Evolutionary conservation across 1,284 basidiomycete genomes (phyloP).

Genomic region (Heterobasidion parviporum): DNA sequence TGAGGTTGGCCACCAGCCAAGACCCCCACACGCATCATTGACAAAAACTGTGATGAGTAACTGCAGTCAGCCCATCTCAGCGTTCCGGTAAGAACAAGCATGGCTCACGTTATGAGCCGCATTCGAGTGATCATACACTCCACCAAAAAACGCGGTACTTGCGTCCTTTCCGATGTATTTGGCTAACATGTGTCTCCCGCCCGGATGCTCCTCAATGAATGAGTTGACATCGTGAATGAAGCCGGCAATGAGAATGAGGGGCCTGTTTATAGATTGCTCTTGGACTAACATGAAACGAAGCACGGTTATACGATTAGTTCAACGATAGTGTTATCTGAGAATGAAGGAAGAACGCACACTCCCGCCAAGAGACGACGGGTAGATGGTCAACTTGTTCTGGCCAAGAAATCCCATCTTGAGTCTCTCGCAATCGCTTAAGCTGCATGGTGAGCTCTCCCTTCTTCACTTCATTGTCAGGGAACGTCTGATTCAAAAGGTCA

Average conservation of each 20-base stretch:
- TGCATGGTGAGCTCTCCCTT: slow-evolving; percentile 85
- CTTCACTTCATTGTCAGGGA: slow-evolving; percentile 82
- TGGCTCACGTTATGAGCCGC: slow-evolving; percentile 73
- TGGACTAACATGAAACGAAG: slow-evolving; percentile 37
- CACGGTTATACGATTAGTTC: neutral
- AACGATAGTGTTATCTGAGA: neutral
- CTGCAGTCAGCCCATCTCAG: neutral
- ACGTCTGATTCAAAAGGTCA: slow-evolving; percentile 20
- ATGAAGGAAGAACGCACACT: slow-evolving; percentile 38
- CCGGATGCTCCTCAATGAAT: slow-evolving; percentile 87
- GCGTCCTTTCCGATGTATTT: slow-evolving; percentile 73
- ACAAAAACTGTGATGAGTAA: slow-evolving; percentile 39
- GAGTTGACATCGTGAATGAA: slow-evolving; percentile 84
- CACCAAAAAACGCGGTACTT: slow-evolving; percentile 88
- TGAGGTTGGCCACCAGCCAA: slow-evolving; percentile 67
- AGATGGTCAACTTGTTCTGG: slow-evolving; percentile 56
- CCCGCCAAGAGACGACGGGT: slow-evolving; percentile 77
- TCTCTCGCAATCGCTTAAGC: slow-evolving; percentile 62
- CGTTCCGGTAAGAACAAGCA: neutral
- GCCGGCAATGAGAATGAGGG: slow-evolving; percentile 76
- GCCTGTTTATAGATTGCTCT: slow-evolving; percentile 65
- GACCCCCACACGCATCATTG: slow-evolving; percentile 86
- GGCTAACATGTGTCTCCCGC: slow-evolving; percentile 57
- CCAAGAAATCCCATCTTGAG: slow-evolving; percentile 66
- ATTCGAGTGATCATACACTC: slow-evolving; percentile 89